phyloP scores from a whole-genome alignment of 2,329 filamentous ascomycete genomes.

The Monosporascus sp. region DNA sequence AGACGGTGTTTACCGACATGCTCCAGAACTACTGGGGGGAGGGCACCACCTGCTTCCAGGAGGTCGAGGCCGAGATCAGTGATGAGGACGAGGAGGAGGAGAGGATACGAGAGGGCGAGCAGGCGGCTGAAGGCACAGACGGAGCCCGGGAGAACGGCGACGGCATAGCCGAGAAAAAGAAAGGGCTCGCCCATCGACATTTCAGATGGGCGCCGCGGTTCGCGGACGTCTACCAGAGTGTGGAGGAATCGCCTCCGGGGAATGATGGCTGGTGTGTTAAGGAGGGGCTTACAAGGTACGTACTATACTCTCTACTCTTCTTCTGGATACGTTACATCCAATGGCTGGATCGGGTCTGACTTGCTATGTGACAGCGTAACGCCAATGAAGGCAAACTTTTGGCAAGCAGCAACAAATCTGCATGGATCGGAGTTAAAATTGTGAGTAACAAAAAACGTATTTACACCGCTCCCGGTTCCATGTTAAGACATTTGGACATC shows the following conservation, averaged over 20 bases:
- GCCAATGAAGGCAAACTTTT: slow-evolving; percentile 87
- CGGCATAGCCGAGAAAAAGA: slow-evolving; percentile 30
- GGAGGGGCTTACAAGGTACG: slow-evolving; percentile 78
- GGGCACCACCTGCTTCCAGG: slow-evolving; percentile 81
- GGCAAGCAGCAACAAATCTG: slow-evolving; percentile 61
- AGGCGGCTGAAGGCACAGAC: slow-evolving; percentile 24
- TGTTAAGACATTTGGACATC: too few relatives aligned
- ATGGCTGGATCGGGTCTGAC: slow-evolving; percentile 1
- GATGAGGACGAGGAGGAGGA: slow-evolving; percentile 68
- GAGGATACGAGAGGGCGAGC: slow-evolving; percentile 60
- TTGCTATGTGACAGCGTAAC: slow-evolving; percentile 60
- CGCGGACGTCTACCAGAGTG: slow-evolving; percentile 78
- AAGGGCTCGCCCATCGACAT: slow-evolving; percentile 68
- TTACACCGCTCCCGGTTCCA: too few relatives aligned
- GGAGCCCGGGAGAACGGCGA: slow-evolving; percentile 11
- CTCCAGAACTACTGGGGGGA: slow-evolving; percentile 84
- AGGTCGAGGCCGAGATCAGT: slow-evolving; percentile 60
- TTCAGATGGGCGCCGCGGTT: slow-evolving; percentile 95
- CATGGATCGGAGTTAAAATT: slow-evolving; percentile 70
- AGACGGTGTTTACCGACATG: slow-evolving; percentile 78
- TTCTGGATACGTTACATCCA: neutral
- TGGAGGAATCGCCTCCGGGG: slow-evolving; percentile 71
- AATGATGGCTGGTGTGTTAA: slow-evolving; percentile 93
- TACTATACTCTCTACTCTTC: slow-evolving; percentile 1
- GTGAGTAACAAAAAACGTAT: slow-evolving; percentile 53